Base-by-base conservation (phyloP, 1,284 basidiomycete genomes). In the Rugosomyces carneus region DNA sequence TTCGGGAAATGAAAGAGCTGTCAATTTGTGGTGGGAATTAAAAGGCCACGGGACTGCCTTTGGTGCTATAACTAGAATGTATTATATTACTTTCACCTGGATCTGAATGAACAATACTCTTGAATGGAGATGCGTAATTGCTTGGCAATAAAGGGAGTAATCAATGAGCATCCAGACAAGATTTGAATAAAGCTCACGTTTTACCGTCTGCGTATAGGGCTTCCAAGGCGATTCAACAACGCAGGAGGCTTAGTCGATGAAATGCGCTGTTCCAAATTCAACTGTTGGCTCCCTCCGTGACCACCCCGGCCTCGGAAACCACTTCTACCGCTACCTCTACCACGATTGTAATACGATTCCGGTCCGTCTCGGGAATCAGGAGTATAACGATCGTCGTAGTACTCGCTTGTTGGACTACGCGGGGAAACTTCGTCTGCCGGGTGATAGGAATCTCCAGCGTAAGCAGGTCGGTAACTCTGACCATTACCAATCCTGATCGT, bases 1-100 rank as follows among this genome's bases (percentile, higher is more conserved):
- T 98, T 45, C 89, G 93, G 59, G 93, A 98, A 71, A 99, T 99
- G 94, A 81, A 86, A 60, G 93, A 95, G 63, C 69, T 99, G 44
- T 89, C 89, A 7, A 99, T 99, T 59, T 94, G 89, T 58, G 87
- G 85, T 16, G 72, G 70, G 31, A 72, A 70, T 50, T 73, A 60
- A 57, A n/a, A 8, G n/a, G 3, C 13, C 13, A n/a, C 11, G 13
- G 13, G 29, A 16, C 31, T 34, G 5, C 3, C 15, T 34, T 34
- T 8, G 8, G 31, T 34, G 13, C 2, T 29, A 13, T 29, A 23
- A 23, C 21, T 23, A 7, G 21, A 23, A 23, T 23, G 21, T 23
- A 23, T 23, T 23, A 7, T n/a, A n/a, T n/a, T n/a, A n/a, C n/a
- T n/a, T n/a, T n/a, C n/a, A n/a, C n/a, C n/a, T n/a, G n/a, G n/a